phyloP scores from a whole-genome alignment of 2,329 filamentous ascomycete species.

The Colletotrichum chrysophilum region DNA sequence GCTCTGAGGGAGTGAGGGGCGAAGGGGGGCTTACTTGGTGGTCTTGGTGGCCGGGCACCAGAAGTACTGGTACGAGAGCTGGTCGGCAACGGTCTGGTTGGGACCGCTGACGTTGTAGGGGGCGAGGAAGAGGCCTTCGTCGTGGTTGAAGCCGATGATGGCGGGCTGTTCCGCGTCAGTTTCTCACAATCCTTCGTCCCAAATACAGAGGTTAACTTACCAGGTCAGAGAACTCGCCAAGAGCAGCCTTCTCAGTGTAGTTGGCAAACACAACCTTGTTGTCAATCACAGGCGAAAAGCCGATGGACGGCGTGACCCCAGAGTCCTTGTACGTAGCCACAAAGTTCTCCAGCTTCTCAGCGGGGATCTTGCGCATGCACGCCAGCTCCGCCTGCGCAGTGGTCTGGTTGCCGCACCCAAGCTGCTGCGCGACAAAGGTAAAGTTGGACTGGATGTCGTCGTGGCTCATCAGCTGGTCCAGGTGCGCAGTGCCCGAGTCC shows the following conservation, averaged over 20 bases:
- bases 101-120: constrained; percentile 14
- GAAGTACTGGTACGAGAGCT: constrained; percentile 14
- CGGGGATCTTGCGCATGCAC: constrained; percentile 41
- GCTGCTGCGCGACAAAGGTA: constrained; percentile 41
- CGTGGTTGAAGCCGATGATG: constrained; percentile 16
- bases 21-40: neutral
- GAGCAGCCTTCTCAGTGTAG: constrained; percentile 29
- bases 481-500: constrained; percentile 35
- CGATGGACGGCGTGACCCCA: constrained; percentile 27
- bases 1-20: neutral
- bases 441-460: constrained; percentile 41
- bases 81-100: neutral
- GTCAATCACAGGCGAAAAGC: constrained; percentile 36
- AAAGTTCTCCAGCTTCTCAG: constrained; percentile 35
- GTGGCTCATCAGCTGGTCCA: constrained; percentile 34
- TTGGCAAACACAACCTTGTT: constrained; percentile 35
- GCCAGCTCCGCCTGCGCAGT: constrained; percentile 33
- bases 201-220: neutral
- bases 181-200: rapidly evolving
- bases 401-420: constrained; percentile 39
- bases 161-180: neutral
- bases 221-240: constrained; percentile 9
- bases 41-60: constrained; percentile 15
- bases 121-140: constrained; percentile 15
- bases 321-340: constrained; percentile 30